Evolutionary conservation across 1,284 basidiomycete species (phyloP).

Genomic region (Pyrrhoderma lamaoense): DNA sequence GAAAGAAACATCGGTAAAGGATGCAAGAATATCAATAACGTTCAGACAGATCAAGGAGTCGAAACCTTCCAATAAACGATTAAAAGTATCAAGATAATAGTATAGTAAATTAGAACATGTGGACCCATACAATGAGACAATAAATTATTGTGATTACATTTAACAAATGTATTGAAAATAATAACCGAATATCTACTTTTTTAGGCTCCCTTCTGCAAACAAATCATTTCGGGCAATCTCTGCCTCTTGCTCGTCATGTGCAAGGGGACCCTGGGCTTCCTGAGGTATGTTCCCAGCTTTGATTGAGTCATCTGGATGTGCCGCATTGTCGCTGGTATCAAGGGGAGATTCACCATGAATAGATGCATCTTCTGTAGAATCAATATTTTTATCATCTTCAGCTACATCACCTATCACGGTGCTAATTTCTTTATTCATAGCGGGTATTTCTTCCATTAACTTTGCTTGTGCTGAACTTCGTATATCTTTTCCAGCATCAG

Average conservation of each 20-base stretch:
- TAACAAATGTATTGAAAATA: too few relatives aligned
- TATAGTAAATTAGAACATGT: neutral
- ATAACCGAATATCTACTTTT: neutral
- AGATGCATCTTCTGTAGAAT: neutral
- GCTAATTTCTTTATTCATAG: slow-evolving; percentile 16
- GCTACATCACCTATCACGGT: slow-evolving; percentile 9
- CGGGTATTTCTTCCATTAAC: slow-evolving; percentile 8
- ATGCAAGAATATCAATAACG: slow-evolving; percentile 35
- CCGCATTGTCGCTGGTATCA: neutral
- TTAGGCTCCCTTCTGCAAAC: slow-evolving; percentile 10
- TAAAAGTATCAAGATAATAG: neutral
- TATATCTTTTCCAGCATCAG: slow-evolving; percentile 11
- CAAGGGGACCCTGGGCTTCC: slow-evolving; percentile 5
- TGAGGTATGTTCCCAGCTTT: neutral
- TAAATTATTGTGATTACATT: too few relatives aligned
- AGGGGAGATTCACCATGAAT: neutral
- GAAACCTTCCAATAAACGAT: neutral
- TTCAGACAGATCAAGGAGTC: slow-evolving; percentile 29
- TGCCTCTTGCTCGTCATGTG: slow-evolving; percentile 17
- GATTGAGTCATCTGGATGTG: neutral
- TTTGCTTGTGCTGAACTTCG: slow-evolving; percentile 2
- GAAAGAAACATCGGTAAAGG: slow-evolving; percentile 30
- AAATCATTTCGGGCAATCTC: slow-evolving; percentile 17
- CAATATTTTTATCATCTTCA: neutral
- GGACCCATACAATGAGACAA: neutral